Conservation (phyloP, 2,329 filamentous ascomycete genomes). For the Microdochium nivale region DNA sequence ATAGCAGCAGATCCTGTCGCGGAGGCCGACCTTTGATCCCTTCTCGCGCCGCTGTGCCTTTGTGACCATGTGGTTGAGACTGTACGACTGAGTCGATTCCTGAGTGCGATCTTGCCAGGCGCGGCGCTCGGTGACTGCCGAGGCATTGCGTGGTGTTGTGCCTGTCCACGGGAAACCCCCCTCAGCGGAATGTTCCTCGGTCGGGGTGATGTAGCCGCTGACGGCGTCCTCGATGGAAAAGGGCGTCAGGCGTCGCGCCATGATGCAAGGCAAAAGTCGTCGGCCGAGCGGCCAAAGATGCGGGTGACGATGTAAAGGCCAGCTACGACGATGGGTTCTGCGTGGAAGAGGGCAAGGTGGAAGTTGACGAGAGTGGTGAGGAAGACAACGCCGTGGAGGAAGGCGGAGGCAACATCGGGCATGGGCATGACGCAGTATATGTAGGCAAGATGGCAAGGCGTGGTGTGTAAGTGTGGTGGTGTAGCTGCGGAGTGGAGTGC, state of each 20-base stretch:
- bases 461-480: not conserved
- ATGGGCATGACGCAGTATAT: conserved; percentile 33
- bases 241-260: conserved; percentile 12
- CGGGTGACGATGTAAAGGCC: conserved; percentile 39
- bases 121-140: conserved; percentile 6
- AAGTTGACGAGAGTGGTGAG: conserved; percentile 45
- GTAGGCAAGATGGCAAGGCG: not conserved
- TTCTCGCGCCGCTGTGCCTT: conserved; percentile 15
- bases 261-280: conserved; percentile 31
- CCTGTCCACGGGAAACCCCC: not conserved
- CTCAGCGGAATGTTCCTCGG: conserved; percentile 12
- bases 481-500: no score
- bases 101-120: conserved; percentile 6
- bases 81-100: conserved; percentile 11
- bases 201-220: conserved; percentile 18
- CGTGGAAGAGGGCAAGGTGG: conserved; percentile 38
- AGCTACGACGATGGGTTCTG: conserved; percentile 37
- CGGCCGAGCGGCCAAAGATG: conserved; percentile 36
- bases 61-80: conserved; percentile 25
- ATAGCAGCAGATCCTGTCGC: conserved; percentile 42
- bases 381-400: conserved; percentile 44
- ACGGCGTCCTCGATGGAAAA: conserved; percentile 9
- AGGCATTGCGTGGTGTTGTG: not conserved
- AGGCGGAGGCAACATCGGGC: conserved; percentile 40
- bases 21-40: conserved; percentile 29